These are phyloP conservation scores for Erodium trifolium DNA, from an alignment of 441 rosid genomes.

Conservation along the genomic window DNA sequence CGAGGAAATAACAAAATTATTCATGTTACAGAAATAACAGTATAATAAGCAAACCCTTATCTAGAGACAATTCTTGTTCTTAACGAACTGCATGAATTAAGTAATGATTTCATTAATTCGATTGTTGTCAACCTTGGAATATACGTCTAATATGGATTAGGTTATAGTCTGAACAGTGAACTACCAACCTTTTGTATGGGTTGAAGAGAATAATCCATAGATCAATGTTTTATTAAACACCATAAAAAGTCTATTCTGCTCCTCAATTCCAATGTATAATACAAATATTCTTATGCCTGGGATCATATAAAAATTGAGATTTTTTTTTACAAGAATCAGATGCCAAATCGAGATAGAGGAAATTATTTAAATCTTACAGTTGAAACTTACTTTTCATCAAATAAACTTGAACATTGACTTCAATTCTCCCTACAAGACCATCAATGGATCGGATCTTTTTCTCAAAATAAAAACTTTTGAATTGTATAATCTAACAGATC, in stretches of 20 bases:
- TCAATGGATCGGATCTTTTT: background rate
- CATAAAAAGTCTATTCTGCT: background rate
- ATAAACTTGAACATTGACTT: background rate
- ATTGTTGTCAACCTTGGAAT: background rate
- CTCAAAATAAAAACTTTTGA: background rate
- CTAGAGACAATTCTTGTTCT: background rate
- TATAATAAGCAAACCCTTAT: constrained; percentile 1
- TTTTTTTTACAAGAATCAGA: background rate
- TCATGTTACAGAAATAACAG: background rate
- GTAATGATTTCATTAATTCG: background rate
- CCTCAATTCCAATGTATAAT: background rate
- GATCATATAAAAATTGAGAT: background rate
- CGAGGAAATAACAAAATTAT: background rate
- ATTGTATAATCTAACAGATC: background rate
- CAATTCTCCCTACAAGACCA: background rate
- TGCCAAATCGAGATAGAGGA: background rate
- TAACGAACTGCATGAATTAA: background rate
- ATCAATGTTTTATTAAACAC: background rate
- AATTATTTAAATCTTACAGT: background rate
- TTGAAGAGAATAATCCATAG: background rate
- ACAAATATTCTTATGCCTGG: background rate
- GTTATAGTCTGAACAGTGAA: background rate
- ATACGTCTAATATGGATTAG: background rate
- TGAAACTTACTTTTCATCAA: background rate
- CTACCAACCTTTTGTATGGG: background rate